These are phyloP conservation scores for Fomitopsis serialis DNA, from an alignment of 768 basidiomycete genomes.

Conservation along the genomic window DNA sequence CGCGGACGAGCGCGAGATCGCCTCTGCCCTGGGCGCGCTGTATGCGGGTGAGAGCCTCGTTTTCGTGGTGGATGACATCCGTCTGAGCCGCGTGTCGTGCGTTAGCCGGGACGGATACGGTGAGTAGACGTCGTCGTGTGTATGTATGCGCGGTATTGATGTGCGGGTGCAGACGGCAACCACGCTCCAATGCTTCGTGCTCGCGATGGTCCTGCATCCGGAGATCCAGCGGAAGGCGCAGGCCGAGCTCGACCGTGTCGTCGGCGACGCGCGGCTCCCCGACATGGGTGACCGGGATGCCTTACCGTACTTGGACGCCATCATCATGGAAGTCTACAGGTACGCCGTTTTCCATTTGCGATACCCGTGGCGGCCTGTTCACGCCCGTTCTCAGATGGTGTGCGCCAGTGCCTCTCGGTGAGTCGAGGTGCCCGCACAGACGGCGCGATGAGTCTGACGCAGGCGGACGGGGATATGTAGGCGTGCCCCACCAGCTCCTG, in stretches of 20 bases:
- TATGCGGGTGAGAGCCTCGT: conserved; percentile 3
- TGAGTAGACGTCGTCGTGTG: not conserved
- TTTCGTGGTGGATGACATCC: not conserved
- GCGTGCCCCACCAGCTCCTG: conserved; percentile 8
- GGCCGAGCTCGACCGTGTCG: conserved; percentile 34
- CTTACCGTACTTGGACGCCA: conserved; percentile 16
- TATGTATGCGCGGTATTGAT: not conserved
- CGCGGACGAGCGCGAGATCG: conserved; percentile 10
- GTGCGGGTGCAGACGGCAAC: conserved; percentile 31
- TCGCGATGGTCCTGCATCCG: conserved; percentile 35
- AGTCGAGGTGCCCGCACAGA: not conserved
- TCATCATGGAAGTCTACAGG: conserved; percentile 17
- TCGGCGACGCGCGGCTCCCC: conserved; percentile 29
- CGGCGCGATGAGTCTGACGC: conserved; percentile 13
- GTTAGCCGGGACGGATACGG: conserved; percentile 15
- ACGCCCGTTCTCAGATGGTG: not conserved
- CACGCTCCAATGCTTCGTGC: conserved; percentile 32
- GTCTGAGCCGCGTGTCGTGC: not conserved
- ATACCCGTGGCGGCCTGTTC: too few species aligned
- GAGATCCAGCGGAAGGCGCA: conserved; percentile 34
- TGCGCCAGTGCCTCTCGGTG: not conserved
- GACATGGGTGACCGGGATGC: conserved; percentile 17
- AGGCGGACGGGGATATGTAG: not conserved
- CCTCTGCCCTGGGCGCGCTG: conserved; percentile 8
- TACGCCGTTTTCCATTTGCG: not conserved